Percentiles rank a stretch among this genome's conserved stretches.
phyloP scores from a whole-genome alignment of 768 basidiomycete genomes.

The Russula dissimulans region DNA sequence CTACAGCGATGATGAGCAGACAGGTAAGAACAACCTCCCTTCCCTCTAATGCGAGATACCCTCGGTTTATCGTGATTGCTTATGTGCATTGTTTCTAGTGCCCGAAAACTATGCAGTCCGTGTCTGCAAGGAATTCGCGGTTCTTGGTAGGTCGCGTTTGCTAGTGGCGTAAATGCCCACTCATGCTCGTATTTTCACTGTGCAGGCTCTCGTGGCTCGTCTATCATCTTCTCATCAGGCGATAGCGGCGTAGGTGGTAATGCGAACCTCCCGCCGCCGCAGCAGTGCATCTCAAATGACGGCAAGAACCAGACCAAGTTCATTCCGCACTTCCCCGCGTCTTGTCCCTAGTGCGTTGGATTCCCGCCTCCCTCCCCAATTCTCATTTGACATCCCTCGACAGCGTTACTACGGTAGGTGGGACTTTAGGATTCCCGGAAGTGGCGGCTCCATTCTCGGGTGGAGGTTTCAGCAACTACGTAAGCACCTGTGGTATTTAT shows the following conservation, averaged over 20 bases:
- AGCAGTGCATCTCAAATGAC: constrained; percentile 50
- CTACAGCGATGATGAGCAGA: constrained; percentile 67
- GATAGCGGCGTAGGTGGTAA: constrained; percentile 64
- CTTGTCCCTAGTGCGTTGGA: constrained; percentile 33
- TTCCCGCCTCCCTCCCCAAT: background rate
- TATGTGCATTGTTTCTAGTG: constrained; percentile 27
- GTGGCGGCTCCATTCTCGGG: constrained; percentile 53
- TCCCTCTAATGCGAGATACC: background rate
- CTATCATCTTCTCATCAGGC: constrained; percentile 56
- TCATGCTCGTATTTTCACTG: background rate
- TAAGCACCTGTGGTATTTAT: constrained; percentile 25
- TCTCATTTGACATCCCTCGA: background rate
- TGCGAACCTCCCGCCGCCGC: constrained; percentile 38
- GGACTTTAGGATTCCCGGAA: constrained; percentile 52
- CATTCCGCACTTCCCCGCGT: constrained; percentile 47
- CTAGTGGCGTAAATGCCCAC: background rate
- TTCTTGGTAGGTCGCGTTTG: constrained; percentile 38
- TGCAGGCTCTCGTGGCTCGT: constrained; percentile 54
- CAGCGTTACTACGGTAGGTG: constrained; percentile 68
- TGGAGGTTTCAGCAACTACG: constrained; percentile 68
- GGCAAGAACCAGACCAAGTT: constrained; percentile 47
- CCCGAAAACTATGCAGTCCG: constrained; percentile 41
- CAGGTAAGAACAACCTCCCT: constrained; percentile 31
- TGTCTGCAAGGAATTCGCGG: constrained; percentile 48
- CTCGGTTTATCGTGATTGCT: background rate